Evolutionary conservation across 2,329 filamentous ascomycete species (phyloP), one percentile per base, ranked within the genome.

Genomic region (Sporothrix luriei): DNA sequence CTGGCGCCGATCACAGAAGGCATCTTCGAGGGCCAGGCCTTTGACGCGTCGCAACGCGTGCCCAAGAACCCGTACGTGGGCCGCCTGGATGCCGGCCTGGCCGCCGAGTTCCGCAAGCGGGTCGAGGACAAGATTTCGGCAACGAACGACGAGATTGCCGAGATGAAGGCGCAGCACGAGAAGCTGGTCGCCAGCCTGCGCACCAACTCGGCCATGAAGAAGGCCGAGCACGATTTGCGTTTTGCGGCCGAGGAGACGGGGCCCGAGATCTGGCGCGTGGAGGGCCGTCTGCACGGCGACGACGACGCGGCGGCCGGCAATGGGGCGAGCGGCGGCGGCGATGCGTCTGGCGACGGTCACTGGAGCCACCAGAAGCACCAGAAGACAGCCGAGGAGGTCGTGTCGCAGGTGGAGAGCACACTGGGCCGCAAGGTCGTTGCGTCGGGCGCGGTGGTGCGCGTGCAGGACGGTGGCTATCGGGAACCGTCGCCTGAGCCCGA

Each of bases 91-190:
- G 81, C 88, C 2, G 91, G 87, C n/a, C 88, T 94, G 75, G 88
- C 94, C 0, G 90, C 92, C 57, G 90, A 95, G 74, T 97, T 98
- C 78, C 89, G 91, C 70, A 90, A 91, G 76, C 88, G 93, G 48
- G 91, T 94, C 1, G 82, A 87, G 26, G 87, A 90, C 62, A 90
- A 91, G 76, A 85, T 95, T 13, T 85, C 87, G 10, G 87, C 91
- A 38, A 91, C 92, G 66, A 88, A 91, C 71, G 87, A 87, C 0
- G 94, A 98, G 75, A 93, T 98, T 69, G 91, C 94, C 74, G 89
- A 88, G 74, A 89, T 98, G 86, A 92, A 93, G 79, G 87, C 86
- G 46, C 87, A 90, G 38, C 94, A 99, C 78, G 89, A 88, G 2
- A 88, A 88, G 75, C 86, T 89, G 70, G 86, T 98, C 81, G 87